phyloP scores from a whole-genome alignment of 2,329 filamentous ascomycete genomes.

The Trichoderma semiorbis region DNA sequence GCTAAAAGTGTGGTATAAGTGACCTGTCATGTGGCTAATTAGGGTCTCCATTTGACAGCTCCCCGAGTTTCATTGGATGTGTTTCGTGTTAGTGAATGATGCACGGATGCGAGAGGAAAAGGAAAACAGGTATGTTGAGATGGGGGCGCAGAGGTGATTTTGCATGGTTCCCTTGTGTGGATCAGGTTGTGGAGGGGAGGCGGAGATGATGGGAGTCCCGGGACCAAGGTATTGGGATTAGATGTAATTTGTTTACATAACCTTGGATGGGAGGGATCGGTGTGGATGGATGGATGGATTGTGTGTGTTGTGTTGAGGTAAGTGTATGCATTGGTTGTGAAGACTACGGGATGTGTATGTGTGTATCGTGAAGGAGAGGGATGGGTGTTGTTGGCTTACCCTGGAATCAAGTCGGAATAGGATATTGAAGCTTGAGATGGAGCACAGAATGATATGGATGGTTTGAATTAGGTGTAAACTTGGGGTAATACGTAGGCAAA shows the following conservation, averaged over 20 bases:
- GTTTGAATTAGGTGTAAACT: neutral
- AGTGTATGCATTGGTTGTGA: neutral
- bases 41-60: neutral
- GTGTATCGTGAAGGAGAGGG: neutral
- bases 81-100: neutral
- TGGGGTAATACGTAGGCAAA: neutral
- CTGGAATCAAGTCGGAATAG: neutral
- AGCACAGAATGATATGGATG: neutral
- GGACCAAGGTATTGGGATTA: neutral
- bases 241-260: neutral
- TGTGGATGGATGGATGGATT: neutral
- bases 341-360: neutral
- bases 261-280: neutral
- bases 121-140: neutral
- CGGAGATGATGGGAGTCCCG: neutral
- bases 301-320: neutral
- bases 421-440: neutral
- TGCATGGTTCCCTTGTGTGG: neutral
- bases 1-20: neutral
- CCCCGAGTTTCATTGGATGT: neutral
- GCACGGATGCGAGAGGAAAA: neutral
- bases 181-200: neutral
- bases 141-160: neutral
- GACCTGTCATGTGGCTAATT: neutral
- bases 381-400: neutral